Conservation (phyloP, 2,329 filamentous ascomycete species). For the Hypoxylon sp. region DNA sequence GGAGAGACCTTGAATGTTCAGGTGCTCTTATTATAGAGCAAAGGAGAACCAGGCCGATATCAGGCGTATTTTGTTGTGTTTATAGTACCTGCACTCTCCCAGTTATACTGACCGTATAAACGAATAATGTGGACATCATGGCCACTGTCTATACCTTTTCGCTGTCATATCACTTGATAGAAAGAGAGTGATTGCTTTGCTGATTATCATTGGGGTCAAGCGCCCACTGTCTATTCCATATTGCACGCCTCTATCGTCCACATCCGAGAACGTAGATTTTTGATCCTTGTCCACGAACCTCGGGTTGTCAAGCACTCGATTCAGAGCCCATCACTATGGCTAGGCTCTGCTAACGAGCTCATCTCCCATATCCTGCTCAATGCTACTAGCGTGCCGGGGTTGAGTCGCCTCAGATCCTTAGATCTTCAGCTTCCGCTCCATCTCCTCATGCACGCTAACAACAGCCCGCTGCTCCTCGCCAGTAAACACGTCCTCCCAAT, state of each 20-base stretch:
- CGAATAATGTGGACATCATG: constrained; percentile 30
- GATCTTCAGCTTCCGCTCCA: constrained; percentile 92
- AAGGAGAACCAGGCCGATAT: constrained; percentile 26
- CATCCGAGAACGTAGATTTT: background rate
- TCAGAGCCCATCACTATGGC: background rate
- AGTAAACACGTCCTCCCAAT: constrained; percentile 94
- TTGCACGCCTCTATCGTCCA: constrained; percentile 19
- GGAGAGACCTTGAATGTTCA: constrained; percentile 20
- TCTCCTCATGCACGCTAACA: constrained; percentile 87
- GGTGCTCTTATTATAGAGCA: constrained; percentile 28
- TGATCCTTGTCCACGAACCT: background rate
- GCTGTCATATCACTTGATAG: constrained; percentile 9
- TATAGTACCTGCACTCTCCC: constrained; percentile 33
- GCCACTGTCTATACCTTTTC: constrained; percentile 30
- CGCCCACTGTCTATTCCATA: constrained; percentile 20
- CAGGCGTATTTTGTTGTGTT: constrained; percentile 37
- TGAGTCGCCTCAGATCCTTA: constrained; percentile 67
- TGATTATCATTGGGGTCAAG: background rate
- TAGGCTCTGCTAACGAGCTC: background rate
- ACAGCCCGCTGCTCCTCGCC: constrained; percentile 80
- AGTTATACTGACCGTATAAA: constrained; percentile 23
- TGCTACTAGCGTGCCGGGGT: background rate
- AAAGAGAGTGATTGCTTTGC: background rate
- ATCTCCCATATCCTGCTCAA: background rate
- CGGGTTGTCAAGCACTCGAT: background rate